Base-by-base conservation (phyloP, 2,329 filamentous ascomycete genomes). In the Microsporum canis region DNA sequence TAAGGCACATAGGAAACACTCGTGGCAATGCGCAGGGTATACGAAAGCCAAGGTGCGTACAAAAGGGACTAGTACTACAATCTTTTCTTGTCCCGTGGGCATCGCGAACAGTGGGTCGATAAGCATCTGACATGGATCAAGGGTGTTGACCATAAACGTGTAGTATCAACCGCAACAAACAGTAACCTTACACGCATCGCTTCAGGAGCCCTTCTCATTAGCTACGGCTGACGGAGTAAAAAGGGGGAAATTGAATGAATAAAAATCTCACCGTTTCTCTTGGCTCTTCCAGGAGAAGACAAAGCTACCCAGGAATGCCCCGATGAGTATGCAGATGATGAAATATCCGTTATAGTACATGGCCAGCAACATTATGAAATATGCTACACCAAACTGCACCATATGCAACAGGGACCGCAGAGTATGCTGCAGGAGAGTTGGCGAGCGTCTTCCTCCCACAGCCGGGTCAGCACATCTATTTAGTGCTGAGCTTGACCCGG, bases 311-410 rank as follows among this genome's bases (percentile, higher is more conserved):
- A 91, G 61, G 65, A 84, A 89, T 0, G 87, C 84, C 1, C 89
- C 89, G 60, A 92, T 81, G 64, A 92, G 83, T 71, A 94, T 89
- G 66, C 84, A 89, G 62, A 92, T 86, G 71, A 94, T 88, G 64
- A 94, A 80, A 73, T 89, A 94, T 7, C 85, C 81, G 62, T 85
- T 85, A 72, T 80, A 85, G 65, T 84, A 84, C 82, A 85, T 85
- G 23, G 82, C 80, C 31, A 85, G 69, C 60, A 80, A 74, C 89
- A 94, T 92, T 68, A 92, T 73, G 66, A 92, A 84, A 71, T 92
- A 94, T 1, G 87, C 88, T 1, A 90, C 80, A 0, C 83, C 84
- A 68, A 92, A 89, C 66, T 88, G 87, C 3, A 84, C 61, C 75
- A 85, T 84, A 66, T 91, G 87, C 23, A 92, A 71, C 3, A 85